Conservation (phyloP, 164 flowering plant species). For the Vitis riparia region DNA sequence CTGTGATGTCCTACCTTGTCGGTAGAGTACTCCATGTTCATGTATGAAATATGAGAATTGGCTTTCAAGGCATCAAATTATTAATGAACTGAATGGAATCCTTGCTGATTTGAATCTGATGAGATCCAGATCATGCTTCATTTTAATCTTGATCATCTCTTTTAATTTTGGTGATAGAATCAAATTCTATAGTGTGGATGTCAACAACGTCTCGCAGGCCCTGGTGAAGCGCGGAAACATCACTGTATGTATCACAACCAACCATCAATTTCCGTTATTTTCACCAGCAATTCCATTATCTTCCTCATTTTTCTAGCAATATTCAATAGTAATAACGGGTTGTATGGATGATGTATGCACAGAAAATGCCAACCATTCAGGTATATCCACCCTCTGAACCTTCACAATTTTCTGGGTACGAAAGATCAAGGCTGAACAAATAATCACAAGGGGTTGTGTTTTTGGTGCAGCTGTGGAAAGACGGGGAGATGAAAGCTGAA, state of each 20-base stretch:
- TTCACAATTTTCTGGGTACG: no score
- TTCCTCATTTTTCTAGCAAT: neutral
- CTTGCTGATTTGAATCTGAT: no score
- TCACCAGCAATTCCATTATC: neutral
- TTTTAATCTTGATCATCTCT: no score
- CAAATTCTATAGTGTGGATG: slow-evolving; percentile 82
- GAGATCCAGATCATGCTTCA: no score
- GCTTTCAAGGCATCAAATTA: no score
- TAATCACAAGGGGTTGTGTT: no score
- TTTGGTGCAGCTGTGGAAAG: slow-evolving; percentile 74
- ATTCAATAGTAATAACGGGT: no score
- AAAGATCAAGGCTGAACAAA: no score
- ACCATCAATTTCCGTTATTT: neutral
- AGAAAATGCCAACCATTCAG: slow-evolving; percentile 99
- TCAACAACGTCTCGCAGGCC: slow-evolving; percentile 81
- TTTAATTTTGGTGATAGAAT: slow-evolving; percentile 28
- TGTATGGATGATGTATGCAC: slow-evolving; percentile 6
- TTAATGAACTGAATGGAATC: no score
- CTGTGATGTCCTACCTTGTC: no score
- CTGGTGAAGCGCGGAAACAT: slow-evolving; percentile 94
- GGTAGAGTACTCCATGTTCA: no score
- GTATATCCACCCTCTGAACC: slow-evolving; percentile 24
- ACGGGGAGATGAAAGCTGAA: slow-evolving; percentile 92
- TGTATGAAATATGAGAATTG: no score
- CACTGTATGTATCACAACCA: slow-evolving; percentile 46